A percentile compares a stretch with the other conserved stretches of the same genome.
Conservation (phyloP, 345 rosid genomes). For the Eucalyptus curtisii region DNA sequence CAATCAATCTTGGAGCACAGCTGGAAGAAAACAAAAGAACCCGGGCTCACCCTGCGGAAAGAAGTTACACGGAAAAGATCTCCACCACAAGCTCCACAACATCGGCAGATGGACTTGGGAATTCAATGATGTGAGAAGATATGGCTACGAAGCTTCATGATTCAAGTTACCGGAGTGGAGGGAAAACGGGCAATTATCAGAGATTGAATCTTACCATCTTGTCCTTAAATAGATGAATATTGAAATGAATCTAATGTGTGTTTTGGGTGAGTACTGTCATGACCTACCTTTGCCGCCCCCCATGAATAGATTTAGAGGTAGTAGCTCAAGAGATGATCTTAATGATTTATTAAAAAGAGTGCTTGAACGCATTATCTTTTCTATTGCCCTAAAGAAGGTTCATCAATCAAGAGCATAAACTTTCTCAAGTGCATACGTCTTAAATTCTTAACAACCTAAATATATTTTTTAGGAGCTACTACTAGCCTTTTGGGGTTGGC, state of each 20-base stretch:
- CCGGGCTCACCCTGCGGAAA: neutral
- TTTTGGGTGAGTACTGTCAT: rapidly evolving
- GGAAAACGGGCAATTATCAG: neutral
- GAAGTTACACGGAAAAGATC: neutral
- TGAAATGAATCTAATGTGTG: neutral
- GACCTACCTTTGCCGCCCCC: neutral
- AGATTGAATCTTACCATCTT: neutral
- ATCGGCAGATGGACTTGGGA: neutral
- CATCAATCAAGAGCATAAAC: rapidly evolving
- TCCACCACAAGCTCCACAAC: neutral
- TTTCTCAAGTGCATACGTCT: no score
- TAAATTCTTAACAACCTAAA: no score
- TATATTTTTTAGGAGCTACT: no score
- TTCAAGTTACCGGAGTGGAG: neutral
- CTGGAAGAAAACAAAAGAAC: neutral
- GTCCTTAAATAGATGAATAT: neutral
- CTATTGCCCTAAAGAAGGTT: neutral
- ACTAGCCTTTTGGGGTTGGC: rapidly evolving
- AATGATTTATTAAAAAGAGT: neutral
- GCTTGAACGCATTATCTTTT: neutral
- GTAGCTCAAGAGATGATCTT: neutral
- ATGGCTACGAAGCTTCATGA: neutral
- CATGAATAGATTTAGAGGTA: rapidly evolving
- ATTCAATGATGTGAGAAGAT: neutral
- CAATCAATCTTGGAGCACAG: neutral